phyloP scores from a whole-genome alignment of 1,284 basidiomycete genomes.

The Melanopsichium pennsylvanicum region DNA sequence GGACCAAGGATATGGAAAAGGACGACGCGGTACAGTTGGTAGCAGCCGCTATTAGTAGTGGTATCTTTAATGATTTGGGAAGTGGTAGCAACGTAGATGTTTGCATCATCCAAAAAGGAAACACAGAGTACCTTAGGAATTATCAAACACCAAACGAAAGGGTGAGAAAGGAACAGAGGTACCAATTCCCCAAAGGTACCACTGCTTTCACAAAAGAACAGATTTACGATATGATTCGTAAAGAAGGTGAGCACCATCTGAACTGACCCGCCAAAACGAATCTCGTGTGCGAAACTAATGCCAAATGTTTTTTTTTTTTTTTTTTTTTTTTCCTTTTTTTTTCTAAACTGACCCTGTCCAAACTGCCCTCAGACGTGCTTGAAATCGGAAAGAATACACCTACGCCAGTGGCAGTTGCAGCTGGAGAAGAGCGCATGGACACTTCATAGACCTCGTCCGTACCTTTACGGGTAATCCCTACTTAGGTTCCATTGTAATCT shows the following conservation, averaged over 20 bases:
- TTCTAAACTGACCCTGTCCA: no score
- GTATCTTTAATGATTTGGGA: slow-evolving; percentile 99
- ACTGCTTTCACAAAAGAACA: slow-evolving; percentile 69
- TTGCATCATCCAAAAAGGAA: slow-evolving; percentile 76
- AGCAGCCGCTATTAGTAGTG: slow-evolving; percentile 84
- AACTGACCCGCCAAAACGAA: no score
- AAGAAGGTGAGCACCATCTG: slow-evolving; percentile 70
- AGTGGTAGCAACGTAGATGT: slow-evolving; percentile 98
- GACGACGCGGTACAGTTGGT: slow-evolving; percentile 85
- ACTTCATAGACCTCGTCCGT: slow-evolving; percentile 47
- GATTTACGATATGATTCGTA: slow-evolving; percentile 61
- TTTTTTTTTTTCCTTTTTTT: neutral
- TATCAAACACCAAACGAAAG: slow-evolving; percentile 63
- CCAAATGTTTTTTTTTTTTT: neutral
- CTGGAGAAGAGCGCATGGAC: slow-evolving; percentile 46
- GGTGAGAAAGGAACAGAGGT: slow-evolving; percentile 60
- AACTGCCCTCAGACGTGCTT: slow-evolving; percentile 52
- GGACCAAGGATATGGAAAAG: slow-evolving; percentile 85
- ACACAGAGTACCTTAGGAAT: slow-evolving; percentile 61
- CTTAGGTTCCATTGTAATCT: no score
- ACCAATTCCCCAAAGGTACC: slow-evolving; percentile 76
- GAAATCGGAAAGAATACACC: slow-evolving; percentile 41
- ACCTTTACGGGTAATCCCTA: no score
- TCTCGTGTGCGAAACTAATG: no score
- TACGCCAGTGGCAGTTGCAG: slow-evolving; percentile 3